Base-by-base conservation (phyloP, 73 alveolate species). In the Paramecium pentaurelia region DNA sequence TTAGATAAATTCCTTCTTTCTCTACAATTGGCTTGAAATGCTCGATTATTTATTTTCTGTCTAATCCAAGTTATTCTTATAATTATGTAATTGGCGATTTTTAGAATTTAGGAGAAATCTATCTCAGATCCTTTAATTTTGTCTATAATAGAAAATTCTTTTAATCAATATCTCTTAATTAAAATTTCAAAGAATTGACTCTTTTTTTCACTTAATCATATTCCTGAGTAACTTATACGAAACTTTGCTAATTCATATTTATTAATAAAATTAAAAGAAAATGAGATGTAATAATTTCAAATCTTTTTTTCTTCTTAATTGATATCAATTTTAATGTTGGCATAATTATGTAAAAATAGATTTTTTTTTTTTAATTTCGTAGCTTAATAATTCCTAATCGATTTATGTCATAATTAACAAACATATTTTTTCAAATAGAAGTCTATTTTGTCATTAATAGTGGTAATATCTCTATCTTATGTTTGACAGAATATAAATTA, bases 51-150 rank as follows among this genome's bases (percentile, higher is more conserved):
- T 80, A 11, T 80, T 45, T 42, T 80, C 91, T 40, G 45, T 80
- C 91, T 10, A 80, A 25, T 25, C 73, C 9, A 6, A 80, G 27
- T 32, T 42, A 25, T 80, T 80, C 71, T 20, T 40, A 47, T 45
- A 80, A 47, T 80, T 45, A 27, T 18, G 71, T 8, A 9, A 80
- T 25, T 38, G 91, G 91, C 0, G 91, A 80, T 47, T 80, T 42
- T 10, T 30, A 27, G 27, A 18, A 18, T 22, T 45, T 80, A 27
- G 91, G 91, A 80, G 77, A 40, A 12, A 80, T 28, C 58, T 80
- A 8, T 47, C 73, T 80, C 58, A 80, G 34, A 44, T 47, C 91
- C 44, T 49, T 80, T 80, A 80, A 44, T 80, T 80, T 80, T 3
- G 77, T 27, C 34, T 47, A 20, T 18, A 80, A 47, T 4, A 14